A percentile compares a stretch with the other conserved stretches of the same genome.
Evolutionary conservation across 208 protist species (phyloP).

Genomic region (Acanthamoeba healyi): DNA sequence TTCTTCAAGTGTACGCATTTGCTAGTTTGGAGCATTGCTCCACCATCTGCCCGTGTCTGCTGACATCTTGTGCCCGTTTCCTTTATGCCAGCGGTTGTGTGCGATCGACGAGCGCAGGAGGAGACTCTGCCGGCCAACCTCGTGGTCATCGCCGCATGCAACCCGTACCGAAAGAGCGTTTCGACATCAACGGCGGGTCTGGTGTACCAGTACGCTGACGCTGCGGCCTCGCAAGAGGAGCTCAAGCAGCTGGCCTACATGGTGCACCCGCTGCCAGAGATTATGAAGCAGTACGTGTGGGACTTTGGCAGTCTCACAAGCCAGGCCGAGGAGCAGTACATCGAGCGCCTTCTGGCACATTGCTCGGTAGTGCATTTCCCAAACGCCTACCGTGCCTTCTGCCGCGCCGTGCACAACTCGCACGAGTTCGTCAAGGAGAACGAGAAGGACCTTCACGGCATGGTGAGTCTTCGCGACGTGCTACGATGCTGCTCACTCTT

Average conservation of each 20-base stretch:
- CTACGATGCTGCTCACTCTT: not conserved
- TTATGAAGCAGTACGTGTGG: slow-evolving; percentile 74
- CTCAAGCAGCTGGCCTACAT: slow-evolving; percentile 64
- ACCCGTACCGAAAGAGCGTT: slow-evolving; percentile 60
- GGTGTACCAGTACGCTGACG: slow-evolving; percentile 51
- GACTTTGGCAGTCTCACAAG: slow-evolving; percentile 60
- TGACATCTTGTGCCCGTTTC: not conserved
- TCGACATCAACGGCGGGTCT: not conserved
- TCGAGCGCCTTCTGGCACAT: not conserved
- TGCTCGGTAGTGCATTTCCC: not conserved
- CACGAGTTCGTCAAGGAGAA: slow-evolving; percentile 62
- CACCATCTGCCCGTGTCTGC: not conserved
- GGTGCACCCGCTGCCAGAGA: slow-evolving; percentile 64
- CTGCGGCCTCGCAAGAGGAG: not conserved
- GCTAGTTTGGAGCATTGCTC: not conserved
- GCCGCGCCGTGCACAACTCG: slow-evolving; percentile 20
- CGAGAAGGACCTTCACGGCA: not conserved
- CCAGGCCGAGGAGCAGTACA: slow-evolving; percentile 54
- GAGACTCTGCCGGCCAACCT: slow-evolving; percentile 57
- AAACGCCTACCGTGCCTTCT: not conserved
- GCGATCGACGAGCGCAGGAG: not conserved
- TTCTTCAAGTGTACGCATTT: slow-evolving; percentile 65
- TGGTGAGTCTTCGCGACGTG: slow-evolving; percentile 30
- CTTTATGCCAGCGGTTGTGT: slow-evolving; percentile 40
- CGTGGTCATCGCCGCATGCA: slow-evolving; percentile 62